Evolutionary conservation across 768 basidiomycete genomes (phyloP), one percentile per base, ranked within the genome.

Genomic region (Asterophora lycoperdoides): DNA sequence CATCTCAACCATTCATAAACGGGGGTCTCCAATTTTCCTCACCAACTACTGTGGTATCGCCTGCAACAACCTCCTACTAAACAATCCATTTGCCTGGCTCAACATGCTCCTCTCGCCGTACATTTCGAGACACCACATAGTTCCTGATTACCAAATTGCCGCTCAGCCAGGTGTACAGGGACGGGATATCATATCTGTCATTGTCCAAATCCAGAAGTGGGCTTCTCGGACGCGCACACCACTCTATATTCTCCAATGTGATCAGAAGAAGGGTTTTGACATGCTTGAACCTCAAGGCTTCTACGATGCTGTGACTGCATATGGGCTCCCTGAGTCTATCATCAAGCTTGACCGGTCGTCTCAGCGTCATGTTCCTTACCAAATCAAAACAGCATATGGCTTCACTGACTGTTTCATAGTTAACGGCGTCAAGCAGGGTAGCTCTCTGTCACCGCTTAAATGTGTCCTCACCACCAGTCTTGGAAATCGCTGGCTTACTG

Each of bases 231-330:
- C 32, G 1, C 49, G 52, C 8, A 26, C 7, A 5, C 23, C 49
- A 2, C 42, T 62, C 2, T 60, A 53, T 20, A 39, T 51, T 1
- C 43, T 62, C 2, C 51, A 56, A 29, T 35, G 57, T 3, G 59
- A 60, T 35, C 60, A 62, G 36, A 53, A 48, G 45, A 63, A 63
- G n/a, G 59, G 59, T 1, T 63, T 63, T 41, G 58, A 61, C 33
- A 46, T 48, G 15, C 46, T 63, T 0, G 40, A 44, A 0, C 62
- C 60, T 0, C 23, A 60, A 29, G 60, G 60, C 0, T 55, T 63
- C 36, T 61, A 63, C 40, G 60, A 63, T 42, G 58, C 58, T 0
- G 23, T 58, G 1, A 5, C 4, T 2, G 57, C 58, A 0, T 61
- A 55, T 41, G 51, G 55, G 4, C 49, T 63, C 0, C 60, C 60